These are phyloP conservation scores for Nannochloris sp. DNA, from an alignment of 139 green algal species.

Conservation along the genomic window DNA sequence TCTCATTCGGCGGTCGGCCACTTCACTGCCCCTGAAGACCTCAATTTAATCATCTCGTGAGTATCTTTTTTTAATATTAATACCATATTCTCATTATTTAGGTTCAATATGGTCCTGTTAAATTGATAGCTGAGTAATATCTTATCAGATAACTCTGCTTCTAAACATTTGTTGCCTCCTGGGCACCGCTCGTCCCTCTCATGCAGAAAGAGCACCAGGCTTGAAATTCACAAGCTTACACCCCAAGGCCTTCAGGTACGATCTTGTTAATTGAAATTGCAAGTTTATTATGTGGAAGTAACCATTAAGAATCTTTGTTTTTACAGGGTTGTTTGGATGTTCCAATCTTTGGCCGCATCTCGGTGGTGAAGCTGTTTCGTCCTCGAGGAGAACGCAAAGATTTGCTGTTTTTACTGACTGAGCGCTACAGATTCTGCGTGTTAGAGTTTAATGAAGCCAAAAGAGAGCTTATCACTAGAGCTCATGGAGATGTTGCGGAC, in stretches of 20 bases:
- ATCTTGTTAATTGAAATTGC: neutral
- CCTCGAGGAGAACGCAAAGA: conserved; percentile 58
- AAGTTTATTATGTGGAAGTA: neutral
- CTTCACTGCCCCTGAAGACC: conserved; percentile 73
- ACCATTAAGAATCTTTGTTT: neutral
- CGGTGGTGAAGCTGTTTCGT: conserved; percentile 76
- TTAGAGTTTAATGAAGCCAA: conserved; percentile 63
- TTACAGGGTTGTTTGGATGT: conserved; percentile 77
- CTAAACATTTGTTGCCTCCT: neutral
- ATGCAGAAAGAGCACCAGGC: conserved; percentile 68
- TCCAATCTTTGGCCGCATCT: conserved; percentile 88
- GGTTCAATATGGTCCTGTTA: neutral
- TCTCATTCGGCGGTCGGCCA: conserved; percentile 70
- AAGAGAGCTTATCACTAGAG: conserved; percentile 68
- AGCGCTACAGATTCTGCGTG: conserved; percentile 90
- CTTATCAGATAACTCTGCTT: too few species aligned
- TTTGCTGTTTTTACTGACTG: conserved; percentile 86
- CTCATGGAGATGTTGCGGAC: conserved; percentile 77
- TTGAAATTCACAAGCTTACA: conserved; percentile 85
- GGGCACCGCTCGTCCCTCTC: neutral
- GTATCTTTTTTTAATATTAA: too few species aligned
- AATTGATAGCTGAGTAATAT: neutral
- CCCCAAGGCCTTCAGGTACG: conserved; percentile 76
- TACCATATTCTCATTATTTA: neutral
- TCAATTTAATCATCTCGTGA: conserved; percentile 90